A percentile compares a stretch with the other conserved stretches of the same genome.
These are phyloP conservation scores for Cryptomeria japonica DNA, from an alignment of 75 land plant genomes.

Conservation along the genomic window DNA sequence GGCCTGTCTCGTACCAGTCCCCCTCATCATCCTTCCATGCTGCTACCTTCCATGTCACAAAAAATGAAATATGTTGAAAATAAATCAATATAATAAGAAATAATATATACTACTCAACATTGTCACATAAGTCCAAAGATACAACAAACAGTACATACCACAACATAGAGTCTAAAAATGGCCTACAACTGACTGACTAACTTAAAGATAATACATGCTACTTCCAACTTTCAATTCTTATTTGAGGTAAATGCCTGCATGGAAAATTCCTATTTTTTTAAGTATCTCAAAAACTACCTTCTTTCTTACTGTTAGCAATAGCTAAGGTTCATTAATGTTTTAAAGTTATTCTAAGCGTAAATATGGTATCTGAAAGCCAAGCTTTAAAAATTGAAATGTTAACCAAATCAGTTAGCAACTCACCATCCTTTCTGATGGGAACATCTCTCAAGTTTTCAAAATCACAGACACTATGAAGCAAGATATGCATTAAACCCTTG, in stretches of 20 bases:
- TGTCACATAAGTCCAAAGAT: background rate
- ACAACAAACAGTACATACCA: background rate
- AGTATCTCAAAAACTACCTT: background rate
- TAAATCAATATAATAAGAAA: background rate
- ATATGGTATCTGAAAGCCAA: background rate
- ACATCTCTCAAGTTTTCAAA: background rate
- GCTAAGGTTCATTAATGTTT: background rate
- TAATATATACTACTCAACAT: background rate
- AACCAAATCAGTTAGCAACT: background rate
- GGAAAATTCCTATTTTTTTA: background rate
- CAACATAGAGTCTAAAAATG: background rate
- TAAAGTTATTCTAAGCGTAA: background rate
- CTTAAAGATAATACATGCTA: background rate
- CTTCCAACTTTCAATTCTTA: background rate
- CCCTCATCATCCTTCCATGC: conserved; percentile 99
- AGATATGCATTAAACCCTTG: background rate
- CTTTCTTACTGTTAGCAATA: background rate
- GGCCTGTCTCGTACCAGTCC: conserved; percentile 99
- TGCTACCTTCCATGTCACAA: conserved; percentile 61
- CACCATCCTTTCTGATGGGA: background rate
- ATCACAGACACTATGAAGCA: background rate
- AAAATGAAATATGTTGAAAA: background rate
- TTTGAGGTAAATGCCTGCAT: background rate
- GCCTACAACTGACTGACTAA: background rate
- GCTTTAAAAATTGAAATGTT: background rate